Evolutionary conservation across 345 rosid species (phyloP).

Genomic region (Gynandropsis gynandra): DNA sequence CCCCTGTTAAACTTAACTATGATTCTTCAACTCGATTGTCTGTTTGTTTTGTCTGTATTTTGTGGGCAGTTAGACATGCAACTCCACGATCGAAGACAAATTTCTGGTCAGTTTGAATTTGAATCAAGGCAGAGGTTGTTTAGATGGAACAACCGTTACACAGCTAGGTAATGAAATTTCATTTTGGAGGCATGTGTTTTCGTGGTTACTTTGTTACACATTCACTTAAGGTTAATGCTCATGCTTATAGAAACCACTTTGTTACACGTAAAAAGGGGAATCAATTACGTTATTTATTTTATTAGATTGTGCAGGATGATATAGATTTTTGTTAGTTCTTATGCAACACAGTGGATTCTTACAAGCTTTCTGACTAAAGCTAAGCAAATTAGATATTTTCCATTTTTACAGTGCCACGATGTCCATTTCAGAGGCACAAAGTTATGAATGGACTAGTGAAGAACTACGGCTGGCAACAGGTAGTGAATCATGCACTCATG

Average conservation of each 20-base stretch:
- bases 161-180: conserved; percentile 31
- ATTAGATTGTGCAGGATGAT: neutral
- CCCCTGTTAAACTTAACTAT: neutral
- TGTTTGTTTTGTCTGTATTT: conserved; percentile 8
- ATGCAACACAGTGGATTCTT: neutral
- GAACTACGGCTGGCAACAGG: conserved; percentile 75
- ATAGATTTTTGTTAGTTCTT: too few species aligned
- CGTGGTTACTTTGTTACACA: conserved; percentile 3
- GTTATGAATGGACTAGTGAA: conserved; percentile 54
- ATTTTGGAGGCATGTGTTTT: conserved; percentile 2
- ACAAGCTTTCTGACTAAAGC: neutral
- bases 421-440: conserved; percentile 29
- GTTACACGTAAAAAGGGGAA: too few species aligned
- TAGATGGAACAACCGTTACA: conserved; percentile 24
- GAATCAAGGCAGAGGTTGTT: conserved; percentile 25
- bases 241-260: too few species aligned
- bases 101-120: conserved; percentile 56
- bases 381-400: conserved; percentile 9
- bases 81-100: conserved; percentile 51
- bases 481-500: conserved; percentile 35
- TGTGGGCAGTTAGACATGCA: conserved; percentile 55
- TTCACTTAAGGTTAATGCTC: too few species aligned
- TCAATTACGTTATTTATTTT: neutral
- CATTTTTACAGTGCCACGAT: conserved; percentile 23
- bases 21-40: conserved; percentile 6